Base-by-base conservation (phyloP, 495 filamentous ascomycete genomes). In the Neurospora sp. region DNA sequence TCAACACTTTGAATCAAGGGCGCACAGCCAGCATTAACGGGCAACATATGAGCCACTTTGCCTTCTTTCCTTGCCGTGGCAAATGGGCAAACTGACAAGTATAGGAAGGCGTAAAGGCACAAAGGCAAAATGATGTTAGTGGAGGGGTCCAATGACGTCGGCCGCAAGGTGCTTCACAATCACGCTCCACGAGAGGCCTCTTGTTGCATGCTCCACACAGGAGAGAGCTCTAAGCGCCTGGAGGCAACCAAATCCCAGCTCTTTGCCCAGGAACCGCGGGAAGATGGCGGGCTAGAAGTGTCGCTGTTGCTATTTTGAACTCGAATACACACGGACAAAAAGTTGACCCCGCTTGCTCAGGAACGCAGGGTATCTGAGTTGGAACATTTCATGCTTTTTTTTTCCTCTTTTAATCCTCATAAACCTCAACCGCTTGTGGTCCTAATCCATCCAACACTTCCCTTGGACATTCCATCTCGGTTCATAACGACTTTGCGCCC, bases 81-180 rank as follows among this genome's bases (percentile, higher is more conserved):
- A 65, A 65, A 65, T 12, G 20, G 18, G 18, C 41, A n/a, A 44
- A n/a, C 42, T 9, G 38, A 8, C 2, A 39, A 39, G 35, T 39
- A 9, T 9, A 39, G 38, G 38, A 65, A 35, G 53, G 53, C 53
- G 35, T 35, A 3, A 65, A 65, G 12, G 14, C 14, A 18, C 53
- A 61, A 31, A 65, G 12, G 53, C 53, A 35, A 35, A 65, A 18
- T 65, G 53, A 31, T 37, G 53, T 35, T 35, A 14, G 45, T 27
- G 12, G 14, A 3, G 53, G 22, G 27, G 73, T 41, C 80, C 77
- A 80, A 81, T 81, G 79, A 81, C 77, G 78, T 82, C 79, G 77
- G 8, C 42, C 38, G 38, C 68, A 76, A 76, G 69, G 37, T 65
- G 53, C 53, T 65, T 65, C 53, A 6, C 9, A 22, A 22, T 53